Percentiles rank a stretch among this genome's conserved stretches.
Conservation (phyloP, 1,284 basidiomycete genomes). For the Papiliotrema terrestris region DNA sequence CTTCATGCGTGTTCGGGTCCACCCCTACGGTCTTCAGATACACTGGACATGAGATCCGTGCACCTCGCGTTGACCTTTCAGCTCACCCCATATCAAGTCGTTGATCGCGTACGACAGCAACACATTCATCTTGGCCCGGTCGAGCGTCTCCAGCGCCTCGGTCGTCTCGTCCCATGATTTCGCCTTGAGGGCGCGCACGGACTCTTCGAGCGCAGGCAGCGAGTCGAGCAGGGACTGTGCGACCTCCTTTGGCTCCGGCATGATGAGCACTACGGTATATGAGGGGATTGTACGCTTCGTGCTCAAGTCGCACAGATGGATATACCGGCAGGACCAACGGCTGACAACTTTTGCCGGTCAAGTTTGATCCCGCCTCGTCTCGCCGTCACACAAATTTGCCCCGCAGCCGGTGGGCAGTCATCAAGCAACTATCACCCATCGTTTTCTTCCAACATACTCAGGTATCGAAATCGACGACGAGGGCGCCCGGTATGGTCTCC, state of each 20-base stretch:
- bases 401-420: neutral
- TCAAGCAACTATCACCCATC: neutral
- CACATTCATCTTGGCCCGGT: conserved; percentile 43
- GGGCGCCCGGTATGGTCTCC: no score
- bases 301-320: no score
- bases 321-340: no score
- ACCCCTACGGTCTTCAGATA: conserved; percentile 44
- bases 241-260: neutral
- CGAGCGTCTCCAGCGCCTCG: conserved; percentile 15
- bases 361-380: neutral
- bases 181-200: conserved; percentile 14
- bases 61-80: no score
- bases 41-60: conserved; percentile 22
- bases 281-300: neutral
- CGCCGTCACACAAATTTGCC: neutral
- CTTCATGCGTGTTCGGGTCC: conserved; percentile 41
- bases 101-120: conserved; percentile 39
- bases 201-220: conserved; percentile 12
- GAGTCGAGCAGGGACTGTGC: neutral
- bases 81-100: conserved; percentile 45
- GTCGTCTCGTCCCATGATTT: conserved; percentile 16
- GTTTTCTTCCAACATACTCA: neutral
- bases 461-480: no score
- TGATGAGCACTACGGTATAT: neutral
- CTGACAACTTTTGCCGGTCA: no score